Percentiles rank a stretch among this genome's conserved stretches.
These are phyloP conservation scores for Thalassiosira hispida DNA, from an alignment of 352 stramenopile genomes.

Conservation along the genomic window DNA sequence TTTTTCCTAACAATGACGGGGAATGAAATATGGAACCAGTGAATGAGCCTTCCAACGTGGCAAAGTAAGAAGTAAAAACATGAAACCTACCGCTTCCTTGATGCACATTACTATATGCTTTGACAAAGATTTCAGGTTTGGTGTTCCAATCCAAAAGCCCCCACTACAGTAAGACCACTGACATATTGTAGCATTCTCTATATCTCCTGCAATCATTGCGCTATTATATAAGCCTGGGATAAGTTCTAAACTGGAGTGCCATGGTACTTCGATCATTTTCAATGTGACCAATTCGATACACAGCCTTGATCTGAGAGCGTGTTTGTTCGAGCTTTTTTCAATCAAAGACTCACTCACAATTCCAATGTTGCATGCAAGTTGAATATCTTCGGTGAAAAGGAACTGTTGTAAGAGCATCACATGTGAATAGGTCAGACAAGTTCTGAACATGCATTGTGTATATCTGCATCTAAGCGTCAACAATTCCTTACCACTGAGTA, in stretches of 20 bases:
- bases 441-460: neutral
- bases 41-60: neutral
- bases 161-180: neutral
- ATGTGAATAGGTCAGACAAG: neutral
- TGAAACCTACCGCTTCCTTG: slow-evolving; percentile 14
- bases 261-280: slow-evolving; percentile 7
- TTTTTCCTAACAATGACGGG: neutral
- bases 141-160: neutral
- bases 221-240: slow-evolving; percentile 19
- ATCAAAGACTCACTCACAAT: slow-evolving; percentile 24
- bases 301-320: slow-evolving; percentile 18
- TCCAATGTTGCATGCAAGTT: slow-evolving; percentile 17
- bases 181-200: slow-evolving; percentile 17
- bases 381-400: slow-evolving; percentile 21
- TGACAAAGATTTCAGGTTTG: neutral
- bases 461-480: neutral
- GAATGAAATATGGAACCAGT: neutral
- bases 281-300: slow-evolving; percentile 11
- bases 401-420: neutral
- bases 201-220: slow-evolving; percentile 24
- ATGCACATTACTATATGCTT: slow-evolving; percentile 20
- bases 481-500: neutral
- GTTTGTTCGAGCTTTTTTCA: slow-evolving; percentile 13
- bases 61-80: neutral
- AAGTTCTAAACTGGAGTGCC: neutral